Base-by-base conservation (phyloP, 345 rosid genomes). In the Corchorus olitorius region DNA sequence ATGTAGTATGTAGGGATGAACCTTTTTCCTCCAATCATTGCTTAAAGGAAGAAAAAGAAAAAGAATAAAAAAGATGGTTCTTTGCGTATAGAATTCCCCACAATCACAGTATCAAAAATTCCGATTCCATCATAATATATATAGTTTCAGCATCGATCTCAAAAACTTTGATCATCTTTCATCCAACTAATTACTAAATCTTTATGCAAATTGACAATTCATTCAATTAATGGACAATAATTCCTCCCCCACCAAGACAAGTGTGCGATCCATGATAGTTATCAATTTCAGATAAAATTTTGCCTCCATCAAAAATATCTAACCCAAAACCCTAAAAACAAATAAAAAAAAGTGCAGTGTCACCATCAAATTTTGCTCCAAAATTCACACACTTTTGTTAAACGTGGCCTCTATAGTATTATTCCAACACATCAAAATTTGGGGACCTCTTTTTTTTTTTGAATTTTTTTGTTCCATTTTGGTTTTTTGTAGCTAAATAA, bases 191-290 rank as follows among this genome's bases (percentile, higher is more conserved):
- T 39, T 39, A 39, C 1, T 6, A 14, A 6, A 16, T 46, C n/a
- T 46, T 27, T 17, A 8, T 9, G 50, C 56, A 68, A 34, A 15
- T 69, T 50, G 60, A 69, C 27, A 16, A 49, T 9, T 49, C 20
- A 15, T 9, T 49, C 20, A 15, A 46, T 63, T 37, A 45, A 45
- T n/a, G 63, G 19, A 39, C 52, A 64, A 64, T 49, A 20, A 16
- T 14, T 20, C 61, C 20, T 56, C 27, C 67, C 77, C 74, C 55
- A 58, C 75, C 43, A 22, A 22, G 62, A 49, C 65, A 70, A 70
- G 76, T 75, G 72, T 71, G 41, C 72, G 46, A 75, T 70, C 72
- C 41, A 62, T 41, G 35, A 4, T 4, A 34, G 17, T 13, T 64
- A 13, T 27, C 71, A 4, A 39, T 3, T 50, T 63, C n/a, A 13